These are phyloP conservation scores for Pichia insulana DNA, from an alignment of 805 yeast species.

Conservation along the genomic window DNA sequence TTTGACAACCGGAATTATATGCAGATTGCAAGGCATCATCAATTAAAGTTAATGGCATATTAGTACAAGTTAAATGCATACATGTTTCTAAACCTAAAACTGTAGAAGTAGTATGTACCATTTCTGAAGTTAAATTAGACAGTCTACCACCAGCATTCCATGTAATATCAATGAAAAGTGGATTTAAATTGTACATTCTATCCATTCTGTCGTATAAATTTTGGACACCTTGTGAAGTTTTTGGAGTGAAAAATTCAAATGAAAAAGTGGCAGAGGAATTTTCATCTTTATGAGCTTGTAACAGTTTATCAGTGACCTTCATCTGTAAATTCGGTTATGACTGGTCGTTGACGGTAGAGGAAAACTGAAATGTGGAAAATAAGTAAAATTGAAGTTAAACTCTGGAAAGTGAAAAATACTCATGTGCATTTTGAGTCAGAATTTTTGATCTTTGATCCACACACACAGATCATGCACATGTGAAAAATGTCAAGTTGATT, in stretches of 20 bases:
- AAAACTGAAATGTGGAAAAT: neutral
- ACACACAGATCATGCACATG: too few species aligned
- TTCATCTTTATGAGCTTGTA: slow-evolving; percentile 29
- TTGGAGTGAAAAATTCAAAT: slow-evolving; percentile 95
- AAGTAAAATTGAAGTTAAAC: neutral
- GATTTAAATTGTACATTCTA: slow-evolving; percentile 87
- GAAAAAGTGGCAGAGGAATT: slow-evolving; percentile 66
- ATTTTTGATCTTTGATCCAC: too few species aligned
- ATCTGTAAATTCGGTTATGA: slow-evolving; percentile 15
- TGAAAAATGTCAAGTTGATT: too few species aligned
- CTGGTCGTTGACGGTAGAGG: neutral
- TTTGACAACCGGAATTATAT: slow-evolving; percentile 86
- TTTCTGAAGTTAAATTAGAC: slow-evolving; percentile 77
- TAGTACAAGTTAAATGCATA: slow-evolving; percentile 96
- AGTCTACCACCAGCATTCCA: slow-evolving; percentile 98
- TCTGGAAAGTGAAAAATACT: neutral
- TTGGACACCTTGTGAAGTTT: slow-evolving; percentile 94
- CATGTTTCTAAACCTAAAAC: slow-evolving; percentile 91
- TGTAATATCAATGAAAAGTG: slow-evolving; percentile 89
- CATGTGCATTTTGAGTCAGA: too few species aligned
- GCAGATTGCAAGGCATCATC: slow-evolving; percentile 84
- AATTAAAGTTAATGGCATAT: slow-evolving; percentile 74
- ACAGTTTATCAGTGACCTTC: slow-evolving; percentile 40
- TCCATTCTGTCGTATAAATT: slow-evolving; percentile 96
- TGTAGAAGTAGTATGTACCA: slow-evolving; percentile 84